These are phyloP conservation scores for Ophiostoma pallidulum DNA, from an alignment of 2,329 filamentous ascomycete genomes.

Conservation along the genomic window DNA sequence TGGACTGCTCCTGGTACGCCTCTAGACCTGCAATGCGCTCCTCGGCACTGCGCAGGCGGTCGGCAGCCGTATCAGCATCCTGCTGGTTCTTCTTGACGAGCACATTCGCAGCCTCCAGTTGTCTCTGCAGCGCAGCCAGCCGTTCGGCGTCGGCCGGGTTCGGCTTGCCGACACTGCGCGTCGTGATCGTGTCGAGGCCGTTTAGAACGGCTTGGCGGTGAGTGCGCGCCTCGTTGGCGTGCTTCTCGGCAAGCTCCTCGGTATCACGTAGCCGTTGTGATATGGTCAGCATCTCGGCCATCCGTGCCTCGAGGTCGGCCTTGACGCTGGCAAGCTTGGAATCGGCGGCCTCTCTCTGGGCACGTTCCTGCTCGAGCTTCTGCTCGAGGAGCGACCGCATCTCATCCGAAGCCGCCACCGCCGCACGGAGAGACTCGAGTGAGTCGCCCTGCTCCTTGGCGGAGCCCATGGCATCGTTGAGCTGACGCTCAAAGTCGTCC, in stretches of 20 bases:
- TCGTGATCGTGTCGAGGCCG: constrained; percentile 66
- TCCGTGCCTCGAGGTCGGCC: constrained; percentile 72
- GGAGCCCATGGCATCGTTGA: constrained; percentile 56
- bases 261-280: constrained; percentile 70
- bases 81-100: constrained; percentile 82
- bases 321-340: constrained; percentile 66
- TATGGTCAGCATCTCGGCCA: constrained; percentile 64
- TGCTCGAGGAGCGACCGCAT: constrained; percentile 69
- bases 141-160: constrained; percentile 53
- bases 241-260: constrained; percentile 78
- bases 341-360: constrained; percentile 66
- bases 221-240: constrained; percentile 76
- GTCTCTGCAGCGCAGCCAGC: constrained; percentile 63
- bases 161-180: constrained; percentile 33
- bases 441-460: constrained; percentile 61
- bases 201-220: constrained; percentile 75
- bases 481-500: constrained; percentile 60
- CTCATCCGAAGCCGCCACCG: constrained; percentile 68
- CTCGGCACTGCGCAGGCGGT: constrained; percentile 85
- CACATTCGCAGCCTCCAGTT: constrained; percentile 66
- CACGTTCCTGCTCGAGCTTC: constrained; percentile 74
- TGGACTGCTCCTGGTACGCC: constrained; percentile 94
- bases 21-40: constrained; percentile 95
- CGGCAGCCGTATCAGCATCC: constrained; percentile 76
- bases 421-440: constrained; percentile 65